Percentiles rank a stretch among this genome's conserved stretches.
phyloP scores from a whole-genome alignment of 2,329 filamentous ascomycete species.

The Botrytis deweyae region DNA sequence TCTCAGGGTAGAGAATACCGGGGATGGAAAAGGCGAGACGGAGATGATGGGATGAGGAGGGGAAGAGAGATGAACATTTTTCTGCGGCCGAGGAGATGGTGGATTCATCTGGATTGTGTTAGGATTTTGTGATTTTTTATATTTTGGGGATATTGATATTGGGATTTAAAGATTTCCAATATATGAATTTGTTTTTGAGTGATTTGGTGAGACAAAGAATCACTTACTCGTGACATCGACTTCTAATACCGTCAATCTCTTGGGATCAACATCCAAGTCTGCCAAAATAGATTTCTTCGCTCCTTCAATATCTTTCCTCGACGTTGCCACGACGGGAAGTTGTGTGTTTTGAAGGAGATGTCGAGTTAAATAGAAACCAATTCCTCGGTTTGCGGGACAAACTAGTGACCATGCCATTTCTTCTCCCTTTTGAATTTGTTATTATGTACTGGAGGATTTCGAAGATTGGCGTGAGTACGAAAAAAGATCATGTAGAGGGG shows the following conservation, averaged over 20 bases:
- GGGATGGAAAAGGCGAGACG: slow-evolving; percentile 69
- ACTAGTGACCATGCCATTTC: slow-evolving; percentile 44
- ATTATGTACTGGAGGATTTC: not conserved
- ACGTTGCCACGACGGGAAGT: slow-evolving; percentile 60
- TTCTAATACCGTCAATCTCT: slow-evolving; percentile 51
- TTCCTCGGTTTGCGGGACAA: slow-evolving; percentile 61
- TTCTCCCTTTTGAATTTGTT: not conserved
- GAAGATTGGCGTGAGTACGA: not conserved
- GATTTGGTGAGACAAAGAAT: not conserved
- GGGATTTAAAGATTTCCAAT: not conserved
- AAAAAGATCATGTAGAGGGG: not conserved
- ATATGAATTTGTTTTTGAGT: not conserved
- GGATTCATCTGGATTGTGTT: slow-evolving; percentile 51
- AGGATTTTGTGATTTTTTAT: not conserved
- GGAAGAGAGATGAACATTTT: slow-evolving; percentile 53
- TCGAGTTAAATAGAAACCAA: slow-evolving; percentile 60
- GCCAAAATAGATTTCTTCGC: slow-evolving; percentile 51
- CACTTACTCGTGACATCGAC: slow-evolving; percentile 56
- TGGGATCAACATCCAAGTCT: slow-evolving; percentile 46
- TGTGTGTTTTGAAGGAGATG: slow-evolving; percentile 56
- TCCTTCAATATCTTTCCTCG: slow-evolving; percentile 52
- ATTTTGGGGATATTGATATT: not conserved
- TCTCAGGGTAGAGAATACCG: slow-evolving; percentile 72
- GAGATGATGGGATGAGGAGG: slow-evolving; percentile 54
- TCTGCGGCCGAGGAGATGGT: slow-evolving; percentile 58